Percentiles rank a stretch among this genome's conserved stretches.
These are phyloP conservation scores for Falciphora oryzae DNA, from an alignment of 2,329 filamentous ascomycete species.

Conservation along the genomic window DNA sequence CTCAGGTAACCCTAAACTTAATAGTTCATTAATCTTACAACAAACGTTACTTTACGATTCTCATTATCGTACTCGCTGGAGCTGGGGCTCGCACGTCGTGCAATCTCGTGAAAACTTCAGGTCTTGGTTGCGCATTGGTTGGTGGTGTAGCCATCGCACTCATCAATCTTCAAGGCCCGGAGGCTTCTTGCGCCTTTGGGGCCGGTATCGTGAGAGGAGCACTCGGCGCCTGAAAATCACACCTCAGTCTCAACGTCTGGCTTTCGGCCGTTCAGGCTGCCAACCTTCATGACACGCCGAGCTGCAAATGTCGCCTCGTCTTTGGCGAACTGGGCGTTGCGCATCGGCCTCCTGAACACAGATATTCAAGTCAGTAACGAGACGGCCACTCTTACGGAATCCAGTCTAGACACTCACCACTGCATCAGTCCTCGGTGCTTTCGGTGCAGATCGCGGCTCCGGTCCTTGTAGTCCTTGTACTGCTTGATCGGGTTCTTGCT, in stretches of 20 bases:
- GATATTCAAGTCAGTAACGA: constrained; percentile 1
- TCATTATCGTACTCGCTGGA: too few species aligned
- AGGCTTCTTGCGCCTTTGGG: background rate
- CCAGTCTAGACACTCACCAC: constrained; percentile 46
- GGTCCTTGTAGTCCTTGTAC: constrained; percentile 58
- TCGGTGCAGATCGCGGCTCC: constrained; percentile 70
- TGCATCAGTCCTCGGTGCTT: constrained; percentile 92
- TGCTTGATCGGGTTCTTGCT: constrained; percentile 49
- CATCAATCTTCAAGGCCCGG: background rate
- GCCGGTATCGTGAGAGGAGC: background rate
- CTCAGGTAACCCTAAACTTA: background rate
- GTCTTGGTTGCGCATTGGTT: background rate
- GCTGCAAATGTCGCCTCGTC: constrained; percentile 77
- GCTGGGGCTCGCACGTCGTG: background rate
- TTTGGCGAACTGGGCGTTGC: constrained; percentile 82
- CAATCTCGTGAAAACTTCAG: background rate
- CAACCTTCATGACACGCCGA: constrained; percentile 67
- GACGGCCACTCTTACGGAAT: background rate
- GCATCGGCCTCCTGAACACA: constrained; percentile 57
- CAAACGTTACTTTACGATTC: background rate
- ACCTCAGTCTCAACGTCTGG: constrained; percentile 83
- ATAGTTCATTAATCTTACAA: background rate
- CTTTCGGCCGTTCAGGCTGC: constrained; percentile 73
- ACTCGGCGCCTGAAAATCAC: constrained; percentile 21
- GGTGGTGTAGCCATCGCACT: background rate